phyloP scores from a whole-genome alignment of 805 yeast species.

The Yarrowia sp. region DNA sequence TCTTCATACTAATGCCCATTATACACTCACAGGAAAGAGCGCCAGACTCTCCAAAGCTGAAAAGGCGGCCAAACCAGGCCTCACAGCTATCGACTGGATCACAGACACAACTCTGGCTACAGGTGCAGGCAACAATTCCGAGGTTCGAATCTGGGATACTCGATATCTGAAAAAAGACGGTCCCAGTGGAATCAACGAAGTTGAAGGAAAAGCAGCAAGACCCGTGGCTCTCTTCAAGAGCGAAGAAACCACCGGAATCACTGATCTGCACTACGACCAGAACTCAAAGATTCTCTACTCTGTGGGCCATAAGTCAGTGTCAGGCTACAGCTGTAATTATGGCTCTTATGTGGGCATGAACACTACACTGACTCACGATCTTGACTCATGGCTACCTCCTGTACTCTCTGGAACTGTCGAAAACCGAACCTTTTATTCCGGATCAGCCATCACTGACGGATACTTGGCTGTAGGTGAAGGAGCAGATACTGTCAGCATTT shows the following conservation, averaged over 20 bases:
- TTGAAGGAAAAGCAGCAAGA: not conserved
- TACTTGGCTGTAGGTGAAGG: slow-evolving; percentile 8
- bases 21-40: not conserved
- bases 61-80: not conserved
- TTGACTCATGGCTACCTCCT: not conserved
- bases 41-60: not conserved
- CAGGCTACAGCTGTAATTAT: slow-evolving; percentile 1
- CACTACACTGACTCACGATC: not conserved
- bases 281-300: not conserved
- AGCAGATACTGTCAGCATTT: not conserved
- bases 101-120: slow-evolving; percentile 7
- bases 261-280: not conserved
- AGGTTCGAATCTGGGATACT: slow-evolving; percentile 9
- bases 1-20: not conserved
- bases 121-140: not conserved
- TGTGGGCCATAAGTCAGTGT: not conserved
- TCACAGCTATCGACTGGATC: slow-evolving; percentile 17
- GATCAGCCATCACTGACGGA: slow-evolving; percentile 1
- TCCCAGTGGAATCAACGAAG: not conserved
- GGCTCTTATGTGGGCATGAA: not conserved
- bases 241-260: not conserved
- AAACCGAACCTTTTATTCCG: not conserved
- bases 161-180: slow-evolving; percentile 1
- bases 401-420: not conserved
- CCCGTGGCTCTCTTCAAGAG: not conserved